Evolutionary conservation across 306 rosid genomes (phyloP).

Genomic region (Leucaena leucocephala): DNA sequence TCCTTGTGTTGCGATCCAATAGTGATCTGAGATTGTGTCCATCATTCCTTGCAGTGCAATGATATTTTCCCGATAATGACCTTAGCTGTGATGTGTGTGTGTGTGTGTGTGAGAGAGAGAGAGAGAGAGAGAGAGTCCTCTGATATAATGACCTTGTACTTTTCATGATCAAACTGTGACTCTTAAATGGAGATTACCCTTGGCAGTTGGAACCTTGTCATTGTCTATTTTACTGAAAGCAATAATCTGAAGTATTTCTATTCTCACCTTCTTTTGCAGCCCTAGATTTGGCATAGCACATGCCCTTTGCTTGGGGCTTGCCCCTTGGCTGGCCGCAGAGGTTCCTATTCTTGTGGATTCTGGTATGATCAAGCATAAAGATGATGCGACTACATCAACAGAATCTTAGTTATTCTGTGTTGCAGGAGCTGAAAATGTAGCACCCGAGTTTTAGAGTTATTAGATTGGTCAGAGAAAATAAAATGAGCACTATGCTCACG

Average conservation of each 20-base stretch:
- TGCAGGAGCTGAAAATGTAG: constrained; percentile 43
- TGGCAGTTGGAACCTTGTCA: neutral
- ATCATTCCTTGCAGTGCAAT: constrained; percentile 2
- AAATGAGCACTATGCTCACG: constrained; percentile 41
- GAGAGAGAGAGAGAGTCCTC: neutral
- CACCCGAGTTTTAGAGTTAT: constrained; percentile 32
- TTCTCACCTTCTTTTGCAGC: constrained; percentile 53
- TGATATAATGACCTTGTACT: neutral
- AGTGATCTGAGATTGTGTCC: constrained; percentile 19
- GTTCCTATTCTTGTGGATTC: constrained; percentile 96
- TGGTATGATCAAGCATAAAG: constrained; percentile 98
- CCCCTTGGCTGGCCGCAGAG: constrained; percentile 99
- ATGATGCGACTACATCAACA: constrained; percentile 73
- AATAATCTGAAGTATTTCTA: constrained; percentile 26
- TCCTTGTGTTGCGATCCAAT: neutral
- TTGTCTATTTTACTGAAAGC: constrained; percentile 27
- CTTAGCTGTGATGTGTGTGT: neutral
- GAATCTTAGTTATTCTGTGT: constrained; percentile 58
- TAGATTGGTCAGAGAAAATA: constrained; percentile 42
- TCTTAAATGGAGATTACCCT: constrained; percentile 15
- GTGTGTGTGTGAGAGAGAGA: no score
- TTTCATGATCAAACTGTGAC: neutral
- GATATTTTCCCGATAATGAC: neutral
- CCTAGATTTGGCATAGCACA: constrained; percentile 98
- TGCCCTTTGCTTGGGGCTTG: constrained; percentile 98